Base-by-base conservation (phyloP, 2,329 filamentous ascomycete species). In the Penicillium sclerotigenum region DNA sequence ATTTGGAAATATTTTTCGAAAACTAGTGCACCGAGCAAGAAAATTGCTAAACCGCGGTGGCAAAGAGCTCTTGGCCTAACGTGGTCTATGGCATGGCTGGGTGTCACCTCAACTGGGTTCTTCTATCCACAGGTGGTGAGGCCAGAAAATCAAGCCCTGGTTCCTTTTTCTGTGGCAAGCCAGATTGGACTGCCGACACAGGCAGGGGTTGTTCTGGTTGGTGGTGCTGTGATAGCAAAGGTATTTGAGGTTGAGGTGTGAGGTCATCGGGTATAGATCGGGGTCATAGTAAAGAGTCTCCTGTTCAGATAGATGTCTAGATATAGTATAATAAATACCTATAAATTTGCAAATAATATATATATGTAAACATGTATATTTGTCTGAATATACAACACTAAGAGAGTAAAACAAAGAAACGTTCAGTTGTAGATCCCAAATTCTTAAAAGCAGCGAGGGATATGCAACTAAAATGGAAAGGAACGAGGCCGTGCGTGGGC, bases 201-300 rank as follows among this genome's bases (percentile, higher is more conserved):
- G 36, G 31, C 28, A 26, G 50, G 29, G 2, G 11, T 54, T 14
- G 43, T 57, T n/a, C 13, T 54, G 14, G 50, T 34, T 34, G 45
- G 54, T 38, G 54, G 42, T 18, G 54, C 20, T 37, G 36, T 54
- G n/a, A 13, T 57, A 14, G 43, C 36, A 16, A 42, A 54, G 22
- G 38, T 57, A 6, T 57, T 57, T 16, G 50, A 57, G 50, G 38
- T 54, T 31, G 54, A 57, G 20, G 36, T 57, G 11, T 57, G 42
- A 54, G 43, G 40, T 26, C 38, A 26, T 43, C 7, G 6, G 9
- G 18, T 13, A 43, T 33, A 51, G 20, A 11, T 33, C 16, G 6
- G 26, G 47, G 13, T 7, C 9, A n/a, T 36, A 20, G 29, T n/a
- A 18, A 26, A 6, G 11, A 20, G 5, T 20, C 37, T 26, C 10